phyloP scores from a whole-genome alignment of 768 basidiomycete species.

The Lentinula raphanica region DNA sequence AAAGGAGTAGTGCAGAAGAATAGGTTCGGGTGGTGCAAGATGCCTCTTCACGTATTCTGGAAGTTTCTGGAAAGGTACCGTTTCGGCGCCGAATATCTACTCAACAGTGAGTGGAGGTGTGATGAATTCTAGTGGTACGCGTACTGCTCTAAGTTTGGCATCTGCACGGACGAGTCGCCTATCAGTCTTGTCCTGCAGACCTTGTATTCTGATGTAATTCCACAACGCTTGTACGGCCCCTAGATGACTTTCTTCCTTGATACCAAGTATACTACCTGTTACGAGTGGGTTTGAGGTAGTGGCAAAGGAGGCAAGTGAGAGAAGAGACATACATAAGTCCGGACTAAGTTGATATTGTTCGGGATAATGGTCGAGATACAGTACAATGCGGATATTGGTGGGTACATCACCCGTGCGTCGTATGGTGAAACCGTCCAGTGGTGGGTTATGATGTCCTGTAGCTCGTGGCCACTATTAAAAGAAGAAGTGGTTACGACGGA shows the following conservation, averaged over 20 bases:
- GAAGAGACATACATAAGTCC: constrained; percentile 55
- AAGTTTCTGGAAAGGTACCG: constrained; percentile 69
- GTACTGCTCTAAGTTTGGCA: constrained; percentile 59
- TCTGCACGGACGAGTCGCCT: constrained; percentile 66
- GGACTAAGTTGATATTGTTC: constrained; percentile 78
- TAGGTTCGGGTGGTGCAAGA: constrained; percentile 71
- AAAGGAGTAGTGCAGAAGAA: constrained; percentile 72
- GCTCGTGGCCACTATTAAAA: constrained; percentile 55
- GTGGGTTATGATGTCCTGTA: constrained; percentile 49
- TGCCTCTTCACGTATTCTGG: constrained; percentile 83
- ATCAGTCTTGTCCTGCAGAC: constrained; percentile 79
- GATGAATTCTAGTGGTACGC: constrained; percentile 10
- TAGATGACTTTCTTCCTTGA: constrained; percentile 80
- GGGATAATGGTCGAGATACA: constrained; percentile 82
- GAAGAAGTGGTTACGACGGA: neutral
- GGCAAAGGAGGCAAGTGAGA: neutral
- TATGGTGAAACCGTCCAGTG: constrained; percentile 83
- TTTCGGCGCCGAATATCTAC: constrained; percentile 70
- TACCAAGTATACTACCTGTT: constrained; percentile 63
- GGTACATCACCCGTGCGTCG: constrained; percentile 74
- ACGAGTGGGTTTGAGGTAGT: neutral
- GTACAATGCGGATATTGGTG: constrained; percentile 75
- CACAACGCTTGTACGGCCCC: constrained; percentile 81
- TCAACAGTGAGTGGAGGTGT: neutral
- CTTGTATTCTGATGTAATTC: constrained; percentile 87